A percentile compares a stretch with the other conserved stretches of the same genome.
Conservation (phyloP, 805 yeast genomes). For the Torulaspora maleeae region DNA sequence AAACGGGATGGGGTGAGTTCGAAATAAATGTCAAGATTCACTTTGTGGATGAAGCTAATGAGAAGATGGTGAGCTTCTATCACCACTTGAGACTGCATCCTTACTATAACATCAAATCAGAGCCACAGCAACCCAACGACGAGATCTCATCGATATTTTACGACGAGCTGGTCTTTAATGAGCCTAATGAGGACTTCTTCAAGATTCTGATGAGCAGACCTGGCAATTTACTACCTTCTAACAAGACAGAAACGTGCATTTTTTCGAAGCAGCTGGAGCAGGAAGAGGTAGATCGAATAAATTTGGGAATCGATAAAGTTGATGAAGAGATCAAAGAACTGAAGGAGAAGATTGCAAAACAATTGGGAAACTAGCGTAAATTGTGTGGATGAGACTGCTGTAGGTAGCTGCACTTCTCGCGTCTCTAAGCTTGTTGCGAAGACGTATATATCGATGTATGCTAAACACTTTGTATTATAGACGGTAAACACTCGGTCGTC, state of each 20-base stretch:
- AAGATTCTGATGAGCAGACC: slow-evolving; percentile 69
- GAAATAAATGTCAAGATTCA: slow-evolving; percentile 85
- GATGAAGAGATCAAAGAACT: slow-evolving; percentile 43
- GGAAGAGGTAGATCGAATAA: slow-evolving; percentile 58
- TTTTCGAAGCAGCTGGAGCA: slow-evolving; percentile 53
- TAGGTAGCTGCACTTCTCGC: not conserved
- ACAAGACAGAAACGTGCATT: slow-evolving; percentile 36
- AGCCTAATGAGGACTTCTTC: slow-evolving; percentile 89
- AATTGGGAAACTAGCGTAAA: slow-evolving; percentile 17
- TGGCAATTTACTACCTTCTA: slow-evolving; percentile 46
- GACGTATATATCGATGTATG: slow-evolving; percentile 5
- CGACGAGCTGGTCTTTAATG: slow-evolving; percentile 91
- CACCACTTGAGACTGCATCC: slow-evolving; percentile 93
- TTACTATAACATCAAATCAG: slow-evolving; percentile 40
- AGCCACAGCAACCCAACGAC: slow-evolving; percentile 29
- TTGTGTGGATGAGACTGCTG: not conserved
- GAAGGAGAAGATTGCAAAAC: slow-evolving; percentile 36
- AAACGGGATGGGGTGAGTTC: slow-evolving; percentile 99
- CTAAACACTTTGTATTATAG: slow-evolving; percentile 2
- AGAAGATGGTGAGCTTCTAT: slow-evolving; percentile 77
- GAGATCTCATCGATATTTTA: slow-evolving; percentile 59
- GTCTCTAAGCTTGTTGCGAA: not conserved
- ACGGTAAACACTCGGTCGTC: not conserved
- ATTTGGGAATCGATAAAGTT: slow-evolving; percentile 43
- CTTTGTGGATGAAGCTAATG: slow-evolving; percentile 81